Conservation (phyloP, 129 eudicot species). For the Flaveria brownii region DNA sequence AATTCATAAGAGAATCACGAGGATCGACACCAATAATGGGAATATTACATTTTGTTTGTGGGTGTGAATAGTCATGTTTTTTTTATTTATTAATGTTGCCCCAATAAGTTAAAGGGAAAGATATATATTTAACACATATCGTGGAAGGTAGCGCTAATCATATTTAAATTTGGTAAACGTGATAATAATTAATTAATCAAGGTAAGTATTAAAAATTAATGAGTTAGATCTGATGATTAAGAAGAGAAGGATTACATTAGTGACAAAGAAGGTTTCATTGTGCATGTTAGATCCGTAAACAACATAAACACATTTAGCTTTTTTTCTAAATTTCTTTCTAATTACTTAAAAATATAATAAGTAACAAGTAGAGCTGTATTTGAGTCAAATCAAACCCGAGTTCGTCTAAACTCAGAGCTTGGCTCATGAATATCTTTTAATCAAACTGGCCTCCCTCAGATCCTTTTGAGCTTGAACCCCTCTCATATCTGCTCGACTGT, state of each 20-base stretch:
- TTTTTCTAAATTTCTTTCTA: not conserved
- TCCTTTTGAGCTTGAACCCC: no score
- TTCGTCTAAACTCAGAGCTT: no score
- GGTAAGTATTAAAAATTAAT: not conserved
- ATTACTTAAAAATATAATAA: not conserved
- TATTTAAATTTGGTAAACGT: constrained; percentile 20
- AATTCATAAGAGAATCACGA: not conserved
- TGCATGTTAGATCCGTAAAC: not conserved
- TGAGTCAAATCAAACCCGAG: no score
- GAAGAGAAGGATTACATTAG: not conserved
- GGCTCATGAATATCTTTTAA: no score
- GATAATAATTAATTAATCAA: constrained; percentile 1
- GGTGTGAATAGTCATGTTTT: constrained; percentile 15
- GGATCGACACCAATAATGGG: constrained; percentile 15
- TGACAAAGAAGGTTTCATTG: not conserved
- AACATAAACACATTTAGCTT: not conserved
- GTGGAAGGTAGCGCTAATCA: constrained; percentile 29
- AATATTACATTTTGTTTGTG: constrained; percentile 30
- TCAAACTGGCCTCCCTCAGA: no score
- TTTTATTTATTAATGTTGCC: constrained; percentile 15
- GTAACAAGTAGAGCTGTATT: no score
- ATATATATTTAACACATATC: constrained; percentile 22
- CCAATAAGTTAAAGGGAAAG: constrained; percentile 3
- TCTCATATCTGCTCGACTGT: no score
- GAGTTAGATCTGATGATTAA: not conserved